These are phyloP conservation scores for Eutrema japonicum DNA, from an alignment of 345 rosid species.

Conservation along the genomic window DNA sequence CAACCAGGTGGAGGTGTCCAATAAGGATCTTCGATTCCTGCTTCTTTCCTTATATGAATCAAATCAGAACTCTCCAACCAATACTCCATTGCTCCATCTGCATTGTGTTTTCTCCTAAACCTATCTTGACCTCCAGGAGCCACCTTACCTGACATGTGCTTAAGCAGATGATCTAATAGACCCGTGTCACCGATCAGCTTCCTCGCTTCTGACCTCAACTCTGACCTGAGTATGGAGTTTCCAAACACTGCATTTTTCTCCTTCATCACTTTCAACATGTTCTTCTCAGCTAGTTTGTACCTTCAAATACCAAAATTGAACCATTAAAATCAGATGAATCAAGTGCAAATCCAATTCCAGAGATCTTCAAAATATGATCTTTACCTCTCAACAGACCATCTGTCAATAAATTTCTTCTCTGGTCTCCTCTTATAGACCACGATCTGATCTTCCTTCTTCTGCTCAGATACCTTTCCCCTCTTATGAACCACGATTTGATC, in stretches of 20 bases:
- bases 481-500: slow-evolving; percentile 50
- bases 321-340: neutral
- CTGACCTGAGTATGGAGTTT: slow-evolving; percentile 75
- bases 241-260: slow-evolving; percentile 72
- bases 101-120: slow-evolving; percentile 87
- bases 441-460: slow-evolving; percentile 46
- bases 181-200: slow-evolving; percentile 97
- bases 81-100: slow-evolving; percentile 97
- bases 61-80: slow-evolving; percentile 88
- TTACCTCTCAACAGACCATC: slow-evolving; percentile 90
- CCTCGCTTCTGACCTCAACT: slow-evolving; percentile 74
- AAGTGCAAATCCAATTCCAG: slow-evolving; percentile 5
- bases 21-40: slow-evolving; percentile 88
- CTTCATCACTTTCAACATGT: slow-evolving; percentile 86
- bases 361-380: slow-evolving; percentile 12
- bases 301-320: slow-evolving; percentile 45
- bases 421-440: slow-evolving; percentile 50
- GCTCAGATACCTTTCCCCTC: slow-evolving; percentile 50
- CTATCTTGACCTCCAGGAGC: slow-evolving; percentile 89
- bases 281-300: slow-evolving; percentile 83
- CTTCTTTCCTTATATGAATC: slow-evolving; percentile 68
- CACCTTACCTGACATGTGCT: slow-evolving; percentile 95
- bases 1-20: slow-evolving; percentile 98
- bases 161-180: slow-evolving; percentile 85
- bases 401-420: slow-evolving; percentile 50